These are phyloP conservation scores for Lipomyces yamanashiensis DNA, from an alignment of 805 yeast species.

Conservation along the genomic window DNA sequence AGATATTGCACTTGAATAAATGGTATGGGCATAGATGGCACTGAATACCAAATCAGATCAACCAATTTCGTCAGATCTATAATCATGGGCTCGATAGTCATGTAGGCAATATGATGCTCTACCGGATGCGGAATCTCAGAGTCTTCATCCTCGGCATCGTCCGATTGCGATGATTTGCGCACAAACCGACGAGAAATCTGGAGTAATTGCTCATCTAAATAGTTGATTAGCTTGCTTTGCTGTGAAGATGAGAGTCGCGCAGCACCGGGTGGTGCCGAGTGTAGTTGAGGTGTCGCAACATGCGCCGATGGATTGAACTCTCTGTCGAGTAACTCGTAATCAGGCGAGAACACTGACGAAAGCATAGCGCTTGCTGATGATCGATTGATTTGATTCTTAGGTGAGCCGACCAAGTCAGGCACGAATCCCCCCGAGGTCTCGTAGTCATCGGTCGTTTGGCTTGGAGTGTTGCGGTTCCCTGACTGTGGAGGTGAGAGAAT, in stretches of 20 bases:
- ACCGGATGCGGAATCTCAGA: constrained; percentile 2
- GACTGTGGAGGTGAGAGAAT: constrained; percentile 7
- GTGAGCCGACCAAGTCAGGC: not conserved
- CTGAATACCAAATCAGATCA: constrained; percentile 66
- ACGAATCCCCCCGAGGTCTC: constrained; percentile 18
- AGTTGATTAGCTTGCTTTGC: constrained; percentile 59
- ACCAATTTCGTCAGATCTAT: constrained; percentile 55
- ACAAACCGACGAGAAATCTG: constrained; percentile 59
- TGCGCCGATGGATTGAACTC: constrained; percentile 24
- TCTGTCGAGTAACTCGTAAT: constrained; percentile 23
- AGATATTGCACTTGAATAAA: constrained; percentile 69
- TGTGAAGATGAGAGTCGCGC: constrained; percentile 45
- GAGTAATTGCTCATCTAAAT: constrained; percentile 60
- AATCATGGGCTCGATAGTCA: constrained; percentile 46
- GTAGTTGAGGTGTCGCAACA: constrained; percentile 3
- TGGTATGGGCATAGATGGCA: constrained; percentile 42
- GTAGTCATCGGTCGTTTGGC: not conserved
- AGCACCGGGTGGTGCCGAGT: not conserved
- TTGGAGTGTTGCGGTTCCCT: not conserved
- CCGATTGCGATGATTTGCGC: constrained; percentile 45
- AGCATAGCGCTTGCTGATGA: constrained; percentile 13
- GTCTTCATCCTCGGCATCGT: constrained; percentile 35
- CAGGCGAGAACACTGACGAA: constrained; percentile 27
- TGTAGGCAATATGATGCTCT: constrained; percentile 24
- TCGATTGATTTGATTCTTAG: not conserved